These are phyloP conservation scores for Fistulifera pelliculosa DNA, from an alignment of 108 stramenopile genomes.

Conservation along the genomic window DNA sequence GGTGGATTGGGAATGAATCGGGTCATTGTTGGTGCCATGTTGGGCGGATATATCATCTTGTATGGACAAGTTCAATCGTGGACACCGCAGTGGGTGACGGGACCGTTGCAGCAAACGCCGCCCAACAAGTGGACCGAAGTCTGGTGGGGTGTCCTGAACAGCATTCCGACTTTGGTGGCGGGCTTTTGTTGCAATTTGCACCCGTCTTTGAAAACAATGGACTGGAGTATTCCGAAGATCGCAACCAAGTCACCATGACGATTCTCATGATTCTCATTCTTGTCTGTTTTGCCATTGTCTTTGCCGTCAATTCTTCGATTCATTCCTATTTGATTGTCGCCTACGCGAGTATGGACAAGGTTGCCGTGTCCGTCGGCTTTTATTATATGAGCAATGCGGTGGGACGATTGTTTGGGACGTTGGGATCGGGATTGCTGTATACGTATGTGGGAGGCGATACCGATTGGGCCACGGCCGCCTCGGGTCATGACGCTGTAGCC, in stretches of 20 bases:
- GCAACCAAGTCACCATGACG: constrained; percentile 34
- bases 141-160: constrained; percentile 76
- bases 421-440: constrained; percentile 85
- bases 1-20: constrained; percentile 67
- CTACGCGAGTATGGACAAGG: constrained; percentile 84
- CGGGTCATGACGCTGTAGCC: constrained; percentile 57
- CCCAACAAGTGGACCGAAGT: constrained; percentile 84
- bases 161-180: constrained; percentile 55
- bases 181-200: constrained; percentile 42
- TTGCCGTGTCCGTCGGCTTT: constrained; percentile 86
- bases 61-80: constrained; percentile 92
- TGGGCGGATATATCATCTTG: constrained; percentile 90
- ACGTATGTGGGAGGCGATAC: constrained; percentile 59
- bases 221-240: constrained; percentile 2
- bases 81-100: constrained; percentile 88
- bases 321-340: constrained; percentile 92
- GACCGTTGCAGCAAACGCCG: constrained; percentile 69
- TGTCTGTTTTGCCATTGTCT: constrained; percentile 80
- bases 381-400: constrained; percentile 96
- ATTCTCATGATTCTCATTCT: constrained; percentile 58
- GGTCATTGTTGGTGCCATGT: constrained; percentile 78
- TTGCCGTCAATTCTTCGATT: constrained; percentile 90
- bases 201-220: constrained; percentile 45
- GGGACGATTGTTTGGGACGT: constrained; percentile 81
- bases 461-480: constrained; percentile 43